phyloP scores from a whole-genome alignment of 306 rosid genomes.

The Mimosa pudica region DNA sequence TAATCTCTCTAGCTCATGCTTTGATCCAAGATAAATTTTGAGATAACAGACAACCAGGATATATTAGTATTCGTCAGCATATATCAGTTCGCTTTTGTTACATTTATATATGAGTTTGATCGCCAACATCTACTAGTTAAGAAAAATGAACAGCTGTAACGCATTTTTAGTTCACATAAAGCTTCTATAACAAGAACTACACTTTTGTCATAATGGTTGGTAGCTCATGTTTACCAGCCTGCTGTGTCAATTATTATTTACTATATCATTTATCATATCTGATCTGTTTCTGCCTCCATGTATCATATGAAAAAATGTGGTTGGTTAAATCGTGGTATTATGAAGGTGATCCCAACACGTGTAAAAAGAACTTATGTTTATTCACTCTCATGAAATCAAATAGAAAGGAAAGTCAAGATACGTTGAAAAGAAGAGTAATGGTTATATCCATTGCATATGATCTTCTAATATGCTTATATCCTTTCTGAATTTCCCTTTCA shows the following conservation, averaged over 20 bases:
- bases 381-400: neutral
- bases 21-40: constrained; percentile 13
- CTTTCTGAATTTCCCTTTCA: neutral
- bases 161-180: neutral
- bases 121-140: constrained; percentile 4
- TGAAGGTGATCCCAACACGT: neutral
- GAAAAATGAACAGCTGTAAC: constrained; percentile 12
- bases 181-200: neutral
- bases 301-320: neutral
- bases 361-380: neutral
- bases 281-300: neutral
- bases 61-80: constrained; percentile 16
- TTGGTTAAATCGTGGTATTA: neutral
- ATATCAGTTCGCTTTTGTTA: constrained; percentile 15
- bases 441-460: neutral
- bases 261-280: neutral
- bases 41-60: constrained; percentile 5
- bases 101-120: constrained; percentile 9
- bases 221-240: neutral
- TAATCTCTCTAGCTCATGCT: constrained; percentile 38
- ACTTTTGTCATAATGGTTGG: neutral
- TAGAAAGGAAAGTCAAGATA: neutral
- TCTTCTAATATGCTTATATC: neutral
- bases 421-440: neutral
- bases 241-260: neutral